phyloP scores from a whole-genome alignment of 306 rosid species.

The Citrullus mucosospermus region DNA sequence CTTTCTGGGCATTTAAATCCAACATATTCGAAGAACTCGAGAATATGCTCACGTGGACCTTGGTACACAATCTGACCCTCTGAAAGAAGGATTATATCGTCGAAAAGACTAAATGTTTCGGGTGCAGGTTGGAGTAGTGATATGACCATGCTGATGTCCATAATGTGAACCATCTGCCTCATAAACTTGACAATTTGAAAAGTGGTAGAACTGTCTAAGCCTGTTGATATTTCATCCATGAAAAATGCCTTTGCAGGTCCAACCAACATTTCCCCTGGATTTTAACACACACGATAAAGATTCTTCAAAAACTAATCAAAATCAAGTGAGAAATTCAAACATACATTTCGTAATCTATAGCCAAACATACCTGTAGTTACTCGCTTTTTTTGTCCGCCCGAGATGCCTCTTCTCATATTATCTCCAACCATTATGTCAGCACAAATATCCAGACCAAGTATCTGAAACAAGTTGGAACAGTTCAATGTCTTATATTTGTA shows the following conservation, averaged over 20 bases:
- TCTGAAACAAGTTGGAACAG: conserved; percentile 14
- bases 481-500: background rate
- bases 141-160: conserved; percentile 42
- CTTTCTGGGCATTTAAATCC: conserved; percentile 69
- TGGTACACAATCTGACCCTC: conserved; percentile 66
- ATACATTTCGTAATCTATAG: background rate
- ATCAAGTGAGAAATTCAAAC: background rate
- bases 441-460: conserved; percentile 50
- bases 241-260: conserved; percentile 69
- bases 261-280: conserved; percentile 61
- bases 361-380: conserved; percentile 32
- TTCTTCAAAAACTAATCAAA: background rate
- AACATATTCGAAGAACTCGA: conserved; percentile 33
- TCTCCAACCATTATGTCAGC: conserved; percentile 42
- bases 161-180: conserved; percentile 54
- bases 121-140: conserved; percentile 75
- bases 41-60: conserved; percentile 48
- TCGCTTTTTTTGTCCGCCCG: conserved; percentile 59
- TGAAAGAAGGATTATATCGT: conserved; percentile 57
- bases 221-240: conserved; percentile 73
- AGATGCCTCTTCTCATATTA: conserved; percentile 47
- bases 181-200: conserved; percentile 48
- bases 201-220: conserved; percentile 67
- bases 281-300: background rate
- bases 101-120: conserved; percentile 51